Base-by-base conservation (phyloP, 805 yeast species). In the Candida berthetii region DNA sequence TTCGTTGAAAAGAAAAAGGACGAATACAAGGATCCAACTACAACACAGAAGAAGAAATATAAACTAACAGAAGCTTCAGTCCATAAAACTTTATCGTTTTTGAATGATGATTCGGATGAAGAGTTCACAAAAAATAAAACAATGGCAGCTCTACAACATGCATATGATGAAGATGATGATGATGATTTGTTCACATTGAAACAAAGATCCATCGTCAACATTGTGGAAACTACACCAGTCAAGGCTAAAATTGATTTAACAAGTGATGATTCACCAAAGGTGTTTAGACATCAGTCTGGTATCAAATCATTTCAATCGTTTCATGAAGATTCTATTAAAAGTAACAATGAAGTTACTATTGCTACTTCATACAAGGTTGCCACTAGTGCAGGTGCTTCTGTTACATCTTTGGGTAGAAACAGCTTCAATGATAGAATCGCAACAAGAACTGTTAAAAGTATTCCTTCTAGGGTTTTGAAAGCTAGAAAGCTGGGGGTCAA, bases 21-120 rank as follows among this genome's bases (percentile, higher is more conserved):
- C 11, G 48, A 45, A 33, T 48, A 44, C 28, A 44, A 51, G 11
- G 55, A 50, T 27, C 47, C 46, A 11, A 56, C 48, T 28, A 48
- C 42, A 4, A 49, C 54, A 18, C 50, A 49, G 25, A 58, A 50
- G 37, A 60, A 59, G 34, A 64, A 55, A 44, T 52, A 65, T 7
- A 56, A 58, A n/a, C 52, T 79, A 31, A 73, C 78, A 7, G 75
- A 73, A 53, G 72, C 72, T 0, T 79, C 74, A 54, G 81, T 80
- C 5, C 79, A 75, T 36, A 68, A 65, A 42, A 74, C 76, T 37
- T 60, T 80, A 31, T 77, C 84, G 1, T 79, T 78, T 48, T 64
- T 80, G 41, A 60, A 61, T 20, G 58, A 60, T 14, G 50, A 48
- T 34, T 62, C 52, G n/a, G 53, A 48, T 15, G 16, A 35, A 14